Conservation (phyloP, 2,329 filamentous ascomycete genomes). For the Elsinoe ampelina region DNA sequence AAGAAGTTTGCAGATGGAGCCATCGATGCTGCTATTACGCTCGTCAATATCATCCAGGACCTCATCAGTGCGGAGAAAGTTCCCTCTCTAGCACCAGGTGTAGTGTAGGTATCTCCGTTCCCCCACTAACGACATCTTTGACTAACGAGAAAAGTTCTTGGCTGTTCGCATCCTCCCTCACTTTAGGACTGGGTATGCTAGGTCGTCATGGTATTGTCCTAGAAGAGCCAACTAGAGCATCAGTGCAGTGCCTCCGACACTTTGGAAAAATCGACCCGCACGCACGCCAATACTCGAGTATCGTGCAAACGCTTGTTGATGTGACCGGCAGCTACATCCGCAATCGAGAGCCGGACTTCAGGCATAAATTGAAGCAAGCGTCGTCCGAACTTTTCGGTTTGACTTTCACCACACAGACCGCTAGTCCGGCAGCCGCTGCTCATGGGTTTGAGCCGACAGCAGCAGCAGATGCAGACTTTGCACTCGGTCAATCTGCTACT, state of each 20-base stretch:
- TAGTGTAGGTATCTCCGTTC: not conserved
- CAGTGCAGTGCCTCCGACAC: conserved; percentile 20
- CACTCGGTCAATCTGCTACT: not conserved
- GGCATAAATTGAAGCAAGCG: conserved; percentile 20
- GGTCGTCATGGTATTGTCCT: conserved; percentile 20
- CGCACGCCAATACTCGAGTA: conserved; percentile 22
- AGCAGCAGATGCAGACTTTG: no score
- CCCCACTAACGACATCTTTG: not conserved
- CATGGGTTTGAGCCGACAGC: not conserved
- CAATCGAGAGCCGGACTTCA: conserved; percentile 19
- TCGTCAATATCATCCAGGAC: conserved; percentile 20
- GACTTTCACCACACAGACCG: conserved; percentile 10
- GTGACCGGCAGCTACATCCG: conserved; percentile 19
- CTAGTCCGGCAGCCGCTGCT: not conserved
- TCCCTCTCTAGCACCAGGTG: conserved; percentile 19
- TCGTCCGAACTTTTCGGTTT: conserved; percentile 24
- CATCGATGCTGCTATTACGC: conserved; percentile 22
- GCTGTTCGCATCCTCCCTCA: conserved; percentile 24
- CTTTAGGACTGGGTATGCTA: conserved; percentile 21
- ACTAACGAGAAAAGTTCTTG: conserved; percentile 19
- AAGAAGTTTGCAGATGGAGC: conserved; percentile 23
- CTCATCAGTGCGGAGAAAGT: conserved; percentile 18
- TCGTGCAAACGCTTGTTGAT: conserved; percentile 20
- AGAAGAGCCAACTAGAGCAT: conserved; percentile 18
- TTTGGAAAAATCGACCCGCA: conserved; percentile 23